Evolutionary conservation across 192 early-diverging fungal genomes (phyloP), one percentile per base, ranked within the genome.

Genomic region (Podila epicladia): DNA sequence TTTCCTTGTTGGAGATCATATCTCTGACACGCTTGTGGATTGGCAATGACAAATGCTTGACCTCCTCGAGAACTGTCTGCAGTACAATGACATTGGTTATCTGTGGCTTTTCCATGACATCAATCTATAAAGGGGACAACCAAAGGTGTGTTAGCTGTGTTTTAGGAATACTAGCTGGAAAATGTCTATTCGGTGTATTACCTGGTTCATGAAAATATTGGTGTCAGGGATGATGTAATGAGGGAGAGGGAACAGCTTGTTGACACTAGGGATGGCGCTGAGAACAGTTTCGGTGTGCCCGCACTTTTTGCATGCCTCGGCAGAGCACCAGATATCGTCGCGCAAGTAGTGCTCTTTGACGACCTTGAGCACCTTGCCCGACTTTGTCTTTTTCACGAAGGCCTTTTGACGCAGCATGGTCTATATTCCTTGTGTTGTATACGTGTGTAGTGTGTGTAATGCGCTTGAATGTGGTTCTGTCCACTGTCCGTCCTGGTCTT

Each of bases 261-360:
- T 86, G 75, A 86, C 63, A 65, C 86, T 86, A 0, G 92, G 91
- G 17, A 58, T 67, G 1, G 72, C 72, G 49, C 83, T 88, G 41
- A 92, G 86, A 15, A 88, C 75, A 2, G 75, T 61, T 58, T 85
- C 64, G 51, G 68, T 72, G 20, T 86, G 86, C 32, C 62, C 69
- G 69, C 92, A 93, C 9, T 20, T 59, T 24, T 76, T 78, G 73
- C 96, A 97, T 11, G 65, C 74, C 31, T 87, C 73, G 2, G 89
- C 82, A 2, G 92, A 93, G 80, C 98, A 99, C 49, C 86, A 84
- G 67, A 99, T 96, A 85, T 99, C 98, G 77, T 99, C 96, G 51
- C 97, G 92, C 32, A 98, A 83, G 83, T 98, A 99, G 75, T 98
- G 97, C 76, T 99, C 97, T 82, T 95, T 95, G 75, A 98, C 94